phyloP scores from a whole-genome alignment of 2,329 filamentous ascomycete genomes.

The Pseudocercospora eumusae region DNA sequence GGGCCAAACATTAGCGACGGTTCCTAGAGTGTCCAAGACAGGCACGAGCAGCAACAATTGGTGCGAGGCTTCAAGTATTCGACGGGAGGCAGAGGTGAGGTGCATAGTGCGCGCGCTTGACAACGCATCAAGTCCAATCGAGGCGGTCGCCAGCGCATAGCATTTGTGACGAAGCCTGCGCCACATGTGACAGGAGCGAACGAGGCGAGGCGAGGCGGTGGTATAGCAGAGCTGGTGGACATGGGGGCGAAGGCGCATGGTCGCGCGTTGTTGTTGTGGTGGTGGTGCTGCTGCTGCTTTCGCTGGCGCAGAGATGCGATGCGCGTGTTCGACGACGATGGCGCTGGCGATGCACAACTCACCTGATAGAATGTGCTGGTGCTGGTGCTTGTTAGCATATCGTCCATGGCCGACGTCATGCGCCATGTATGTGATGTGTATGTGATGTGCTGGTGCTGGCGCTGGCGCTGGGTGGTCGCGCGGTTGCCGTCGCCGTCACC shows the following conservation, averaged over 20 bases:
- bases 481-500: constrained; percentile 1
- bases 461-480: no score
- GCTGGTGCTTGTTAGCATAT: constrained; percentile 18
- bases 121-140: constrained; percentile 14
- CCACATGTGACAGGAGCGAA: constrained; percentile 29
- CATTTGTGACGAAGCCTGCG: constrained; percentile 29
- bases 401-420: constrained; percentile 13
- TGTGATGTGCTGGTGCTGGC: constrained; percentile 2
- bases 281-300: no score
- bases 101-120: constrained; percentile 28
- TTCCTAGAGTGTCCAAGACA: constrained; percentile 27
- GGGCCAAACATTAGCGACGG: constrained; percentile 34
- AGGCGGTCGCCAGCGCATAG: constrained; percentile 31
- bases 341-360: no score
- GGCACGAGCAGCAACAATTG: constrained; percentile 30
- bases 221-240: not conserved
- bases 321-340: not conserved
- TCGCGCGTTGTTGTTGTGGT: not conserved
- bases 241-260: not conserved
- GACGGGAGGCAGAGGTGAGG: constrained; percentile 28
- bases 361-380: not conserved
- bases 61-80: constrained; percentile 26
- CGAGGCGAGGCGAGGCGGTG: constrained; percentile 10
- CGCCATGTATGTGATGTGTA: no score
- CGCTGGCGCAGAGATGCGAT: not conserved